Percentiles rank a stretch among this genome's conserved stretches.
phyloP scores from a whole-genome alignment of 1,284 basidiomycete species.

The Marasmius sp. region DNA sequence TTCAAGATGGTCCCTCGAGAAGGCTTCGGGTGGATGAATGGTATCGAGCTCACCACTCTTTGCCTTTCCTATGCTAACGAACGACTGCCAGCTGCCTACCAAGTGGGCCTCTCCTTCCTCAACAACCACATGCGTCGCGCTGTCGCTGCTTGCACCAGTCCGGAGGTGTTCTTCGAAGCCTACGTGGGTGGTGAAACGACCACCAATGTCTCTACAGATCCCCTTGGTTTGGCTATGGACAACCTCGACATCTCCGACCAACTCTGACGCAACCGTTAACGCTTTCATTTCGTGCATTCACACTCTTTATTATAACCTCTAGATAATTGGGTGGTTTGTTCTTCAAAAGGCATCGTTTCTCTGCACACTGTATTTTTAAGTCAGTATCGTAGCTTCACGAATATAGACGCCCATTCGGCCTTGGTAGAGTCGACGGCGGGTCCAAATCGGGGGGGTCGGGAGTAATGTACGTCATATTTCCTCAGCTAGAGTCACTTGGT shows the following conservation, averaged over 20 bases:
- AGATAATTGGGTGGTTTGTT: too few relatives aligned
- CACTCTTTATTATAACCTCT: too few relatives aligned
- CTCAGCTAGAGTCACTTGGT: too few relatives aligned
- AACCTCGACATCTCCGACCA: constrained; percentile 35
- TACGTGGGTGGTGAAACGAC: constrained; percentile 37
- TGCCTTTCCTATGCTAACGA: constrained; percentile 16
- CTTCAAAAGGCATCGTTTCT: too few relatives aligned
- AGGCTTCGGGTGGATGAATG: constrained; percentile 97
- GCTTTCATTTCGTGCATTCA: too few relatives aligned
- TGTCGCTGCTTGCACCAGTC: constrained; percentile 89
- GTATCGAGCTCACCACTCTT: constrained; percentile 35
- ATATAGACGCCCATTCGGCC: too few relatives aligned
- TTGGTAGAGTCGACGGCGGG: too few relatives aligned
- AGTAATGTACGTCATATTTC: too few relatives aligned
- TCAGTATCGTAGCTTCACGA: too few relatives aligned
- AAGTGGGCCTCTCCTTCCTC: constrained; percentile 93
- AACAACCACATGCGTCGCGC: constrained; percentile 93
- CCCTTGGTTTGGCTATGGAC: constrained; percentile 74
- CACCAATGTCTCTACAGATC: constrained; percentile 46
- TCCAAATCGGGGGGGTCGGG: too few relatives aligned
- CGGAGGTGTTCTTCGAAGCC: constrained; percentile 82
- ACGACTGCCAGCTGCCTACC: constrained; percentile 73
- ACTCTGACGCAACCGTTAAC: background rate
- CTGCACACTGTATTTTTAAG: too few relatives aligned
- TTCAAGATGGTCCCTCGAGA: constrained; percentile 96